Percentiles rank a stretch among this genome's conserved stretches.
phyloP scores from a whole-genome alignment of 176 grass and related monocot species.

The Zizania latifolia region DNA sequence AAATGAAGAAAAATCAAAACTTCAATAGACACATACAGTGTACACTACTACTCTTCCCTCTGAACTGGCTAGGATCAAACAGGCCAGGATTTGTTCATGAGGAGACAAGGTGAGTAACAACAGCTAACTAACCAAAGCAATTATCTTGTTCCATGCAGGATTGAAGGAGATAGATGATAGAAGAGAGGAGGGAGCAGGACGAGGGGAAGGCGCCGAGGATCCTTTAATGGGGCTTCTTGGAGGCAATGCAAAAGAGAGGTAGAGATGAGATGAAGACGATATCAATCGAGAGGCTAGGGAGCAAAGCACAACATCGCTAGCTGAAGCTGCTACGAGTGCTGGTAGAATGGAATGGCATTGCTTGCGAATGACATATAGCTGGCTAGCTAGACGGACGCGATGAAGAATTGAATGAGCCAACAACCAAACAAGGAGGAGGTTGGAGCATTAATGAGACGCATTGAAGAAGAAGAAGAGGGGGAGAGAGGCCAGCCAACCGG shows the following conservation, averaged over 20 bases:
- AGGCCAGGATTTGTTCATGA: not conserved
- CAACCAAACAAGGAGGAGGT: slow-evolving; percentile 55
- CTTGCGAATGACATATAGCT: too few species aligned
- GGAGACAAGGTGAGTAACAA: not conserved
- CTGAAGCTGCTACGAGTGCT: not conserved
- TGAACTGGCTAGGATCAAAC: not conserved
- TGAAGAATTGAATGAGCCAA: slow-evolving; percentile 49
- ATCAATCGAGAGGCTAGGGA: too few species aligned
- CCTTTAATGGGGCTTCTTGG: slow-evolving; percentile 23
- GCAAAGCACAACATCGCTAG: not conserved
- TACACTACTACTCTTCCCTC: not conserved
- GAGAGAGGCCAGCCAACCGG: too few species aligned
- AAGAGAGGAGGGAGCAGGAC: not conserved
- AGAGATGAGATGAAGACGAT: not conserved
- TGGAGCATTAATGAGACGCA: slow-evolving; percentile 51
- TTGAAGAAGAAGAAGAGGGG: not conserved
- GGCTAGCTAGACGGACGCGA: too few species aligned
- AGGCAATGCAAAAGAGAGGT: not conserved
- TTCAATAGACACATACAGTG: not conserved
- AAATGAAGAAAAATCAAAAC: not conserved
- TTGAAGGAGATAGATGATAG: too few species aligned
- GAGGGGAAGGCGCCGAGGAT: slow-evolving; percentile 5
- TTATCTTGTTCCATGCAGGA: not conserved
- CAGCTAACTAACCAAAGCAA: not conserved
- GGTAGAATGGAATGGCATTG: too few species aligned